These are phyloP conservation scores for Phlebiopsis gigantea DNA, from an alignment of 768 basidiomycete genomes.

Conservation along the genomic window DNA sequence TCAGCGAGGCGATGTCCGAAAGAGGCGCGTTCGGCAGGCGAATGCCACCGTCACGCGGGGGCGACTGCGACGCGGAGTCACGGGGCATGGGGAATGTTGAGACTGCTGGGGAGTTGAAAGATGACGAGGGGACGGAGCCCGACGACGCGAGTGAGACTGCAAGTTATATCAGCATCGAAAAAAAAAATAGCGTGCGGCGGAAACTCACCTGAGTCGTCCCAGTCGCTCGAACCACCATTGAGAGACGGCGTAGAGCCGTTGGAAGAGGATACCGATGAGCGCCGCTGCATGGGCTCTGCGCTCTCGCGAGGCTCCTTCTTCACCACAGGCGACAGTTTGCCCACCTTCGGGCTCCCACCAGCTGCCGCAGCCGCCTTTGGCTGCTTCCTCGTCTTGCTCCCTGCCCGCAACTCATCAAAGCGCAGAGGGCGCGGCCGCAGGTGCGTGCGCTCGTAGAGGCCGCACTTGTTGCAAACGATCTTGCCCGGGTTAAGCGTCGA, in stretches of 20 bases:
- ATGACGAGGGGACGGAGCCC: slow-evolving; percentile 56
- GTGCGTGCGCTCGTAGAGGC: slow-evolving; percentile 86
- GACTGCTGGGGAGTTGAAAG: slow-evolving; percentile 60
- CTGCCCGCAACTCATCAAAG: slow-evolving; percentile 83
- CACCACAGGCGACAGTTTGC: slow-evolving; percentile 35
- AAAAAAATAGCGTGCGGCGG: slow-evolving; percentile 20
- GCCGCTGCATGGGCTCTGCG: slow-evolving; percentile 35
- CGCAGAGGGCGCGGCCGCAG: slow-evolving; percentile 76
- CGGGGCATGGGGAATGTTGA: slow-evolving; percentile 58
- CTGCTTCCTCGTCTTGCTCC: slow-evolving; percentile 76
- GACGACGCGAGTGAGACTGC: slow-evolving; percentile 38
- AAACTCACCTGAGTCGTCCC: slow-evolving; percentile 72
- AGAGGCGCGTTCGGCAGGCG: slow-evolving; percentile 71
- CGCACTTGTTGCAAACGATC: slow-evolving; percentile 94
- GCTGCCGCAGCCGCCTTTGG: slow-evolving; percentile 22
- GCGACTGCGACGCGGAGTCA: slow-evolving; percentile 35
- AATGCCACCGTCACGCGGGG: slow-evolving; percentile 50
- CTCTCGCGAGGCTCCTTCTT: slow-evolving; percentile 63
- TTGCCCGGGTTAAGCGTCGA: slow-evolving; percentile 83
- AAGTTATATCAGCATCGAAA: slow-evolving; percentile 17
- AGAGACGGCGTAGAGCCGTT: slow-evolving; percentile 48
- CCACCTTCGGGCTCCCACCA: slow-evolving; percentile 23
- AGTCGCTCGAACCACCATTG: slow-evolving; percentile 57
- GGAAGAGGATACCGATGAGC: slow-evolving; percentile 63
- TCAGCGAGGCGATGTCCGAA: slow-evolving; percentile 58